Percentiles rank a stretch among this genome's conserved stretches.
phyloP scores from a whole-genome alignment of 345 rosid species.

The Trapa bicornis region DNA sequence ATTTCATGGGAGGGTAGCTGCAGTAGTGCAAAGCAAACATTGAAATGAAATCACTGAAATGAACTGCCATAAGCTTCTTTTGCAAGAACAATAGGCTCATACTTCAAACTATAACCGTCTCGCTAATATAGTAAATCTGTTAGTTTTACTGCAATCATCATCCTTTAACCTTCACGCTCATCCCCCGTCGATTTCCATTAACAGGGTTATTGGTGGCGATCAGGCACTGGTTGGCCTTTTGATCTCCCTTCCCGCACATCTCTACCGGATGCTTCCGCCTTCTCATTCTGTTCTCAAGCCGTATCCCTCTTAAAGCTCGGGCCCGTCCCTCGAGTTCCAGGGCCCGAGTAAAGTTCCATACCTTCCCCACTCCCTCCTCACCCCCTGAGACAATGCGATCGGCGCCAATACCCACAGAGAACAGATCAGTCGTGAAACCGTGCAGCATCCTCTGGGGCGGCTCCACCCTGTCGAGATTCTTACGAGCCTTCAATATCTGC shows the following conservation, averaged over 20 bases:
- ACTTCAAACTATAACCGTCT: neutral
- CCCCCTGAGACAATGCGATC: conserved; percentile 89
- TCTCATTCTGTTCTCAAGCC: conserved; percentile 78
- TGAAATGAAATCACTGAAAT: neutral
- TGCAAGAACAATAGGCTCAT: neutral
- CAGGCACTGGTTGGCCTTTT: conserved; percentile 42
- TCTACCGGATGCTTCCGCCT: conserved; percentile 56
- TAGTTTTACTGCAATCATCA: conserved; percentile 14
- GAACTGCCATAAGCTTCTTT: neutral
- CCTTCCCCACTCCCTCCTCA: conserved; percentile 71
- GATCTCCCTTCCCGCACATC: conserved; percentile 44
- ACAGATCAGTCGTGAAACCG: conserved; percentile 58
- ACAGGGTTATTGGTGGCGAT: conserved; percentile 69
- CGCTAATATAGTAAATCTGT: neutral
- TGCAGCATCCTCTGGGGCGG: conserved; percentile 92
- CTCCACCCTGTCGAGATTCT: conserved; percentile 31
- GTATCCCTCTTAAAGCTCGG: conserved; percentile 44
- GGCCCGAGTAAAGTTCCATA: conserved; percentile 85
- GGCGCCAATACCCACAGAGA: conserved; percentile 67
- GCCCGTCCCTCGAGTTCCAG: conserved; percentile 58
- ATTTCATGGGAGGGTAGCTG: neutral
- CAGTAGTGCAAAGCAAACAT: neutral
- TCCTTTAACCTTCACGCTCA: conserved; percentile 58
- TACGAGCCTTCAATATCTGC: conserved; percentile 19
- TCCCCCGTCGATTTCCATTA: conserved; percentile 46